Conservation (phyloP, 345 rosid genomes). For the Iberis pinnata region DNA sequence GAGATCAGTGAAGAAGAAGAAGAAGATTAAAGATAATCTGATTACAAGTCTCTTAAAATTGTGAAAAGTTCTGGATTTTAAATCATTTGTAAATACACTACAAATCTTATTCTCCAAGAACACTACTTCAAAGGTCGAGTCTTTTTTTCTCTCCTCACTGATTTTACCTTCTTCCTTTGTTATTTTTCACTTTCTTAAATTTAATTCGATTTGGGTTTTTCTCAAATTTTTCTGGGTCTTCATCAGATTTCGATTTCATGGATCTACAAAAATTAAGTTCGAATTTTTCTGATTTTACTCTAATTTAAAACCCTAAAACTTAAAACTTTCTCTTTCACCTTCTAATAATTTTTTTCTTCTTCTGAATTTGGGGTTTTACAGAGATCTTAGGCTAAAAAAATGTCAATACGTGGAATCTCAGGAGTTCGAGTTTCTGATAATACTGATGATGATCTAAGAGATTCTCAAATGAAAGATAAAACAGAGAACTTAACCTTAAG, state of each 20-base stretch:
- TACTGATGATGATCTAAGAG: constrained; percentile 56
- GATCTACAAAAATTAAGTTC: constrained; percentile 12
- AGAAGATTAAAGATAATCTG: not conserved
- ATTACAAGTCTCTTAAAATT: not conserved
- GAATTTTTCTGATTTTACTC: not conserved
- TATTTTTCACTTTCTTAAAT: not conserved
- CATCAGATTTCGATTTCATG: constrained; percentile 25
- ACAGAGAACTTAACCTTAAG: constrained; percentile 44
- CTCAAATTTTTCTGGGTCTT: constrained; percentile 23
- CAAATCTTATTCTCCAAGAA: not conserved
- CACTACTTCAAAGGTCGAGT: constrained; percentile 37
- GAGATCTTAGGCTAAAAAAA: constrained; percentile 12
- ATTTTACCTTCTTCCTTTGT: constrained; percentile 13
- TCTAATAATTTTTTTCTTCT: too few species aligned
- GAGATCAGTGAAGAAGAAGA: too few species aligned
- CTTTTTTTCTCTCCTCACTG: too few species aligned
- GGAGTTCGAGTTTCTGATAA: constrained; percentile 58
- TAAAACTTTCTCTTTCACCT: too few species aligned
- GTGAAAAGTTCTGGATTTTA: constrained; percentile 14
- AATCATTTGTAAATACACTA: constrained; percentile 18
- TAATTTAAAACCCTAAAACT: too few species aligned
- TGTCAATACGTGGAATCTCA: constrained; percentile 66
- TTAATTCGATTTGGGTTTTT: constrained; percentile 16
- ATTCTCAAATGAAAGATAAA: constrained; percentile 72
- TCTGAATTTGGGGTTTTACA: too few species aligned